Evolutionary conservation across 768 basidiomycete genomes (phyloP), one percentile per base, ranked within the genome.

Genomic region (Tulasnella sp.): DNA sequence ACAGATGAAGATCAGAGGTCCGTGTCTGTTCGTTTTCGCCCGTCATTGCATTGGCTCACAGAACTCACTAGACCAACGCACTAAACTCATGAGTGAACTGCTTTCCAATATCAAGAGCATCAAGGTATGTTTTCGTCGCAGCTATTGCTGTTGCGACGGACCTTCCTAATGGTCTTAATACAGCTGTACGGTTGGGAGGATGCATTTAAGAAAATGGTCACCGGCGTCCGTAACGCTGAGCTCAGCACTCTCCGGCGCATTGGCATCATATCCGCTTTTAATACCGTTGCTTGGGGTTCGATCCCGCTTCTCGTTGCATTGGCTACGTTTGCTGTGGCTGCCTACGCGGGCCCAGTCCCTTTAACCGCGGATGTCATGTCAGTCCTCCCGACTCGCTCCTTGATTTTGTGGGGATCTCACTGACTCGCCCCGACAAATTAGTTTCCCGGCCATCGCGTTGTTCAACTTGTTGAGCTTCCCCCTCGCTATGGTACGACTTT

Each of bases 171-270:
- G 9, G 7, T 36, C 2, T n/a, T 16, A 80, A 94, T 96, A 84
- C 95, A 96, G 84, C 86, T 96, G 5, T 97, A 97, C 85, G 94
- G 94, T 3, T 99, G 97, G 97, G 97, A 99, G 86, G 90, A 92
- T 82, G 92, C 94, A 4, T 98, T 99, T 83, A 89, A 94, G 39
- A 88, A 91, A 74, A 92, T 91, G 78, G 89, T 99, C 40, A 85
- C 92, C n/a, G 88, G 90, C 31, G 93, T 96, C 2, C 88, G 96
- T 62, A 96, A 97, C 83, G 87, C 91, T 81, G 96, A 97, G 84
- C 84, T 99, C 73, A 91, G 88, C 81, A 92, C 94, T 90, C 88
- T 99, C 48, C 89, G 88, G 79, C 94, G 91, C 84, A 96, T 98
- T 78, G 96, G 95, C 2, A 86, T 97, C 36, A 85, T 89, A 16